Percentiles rank a stretch among this genome's conserved stretches.
Evolutionary conservation across 331 rosid genomes (phyloP).

Genomic region (Stylosanthes scabra): DNA sequence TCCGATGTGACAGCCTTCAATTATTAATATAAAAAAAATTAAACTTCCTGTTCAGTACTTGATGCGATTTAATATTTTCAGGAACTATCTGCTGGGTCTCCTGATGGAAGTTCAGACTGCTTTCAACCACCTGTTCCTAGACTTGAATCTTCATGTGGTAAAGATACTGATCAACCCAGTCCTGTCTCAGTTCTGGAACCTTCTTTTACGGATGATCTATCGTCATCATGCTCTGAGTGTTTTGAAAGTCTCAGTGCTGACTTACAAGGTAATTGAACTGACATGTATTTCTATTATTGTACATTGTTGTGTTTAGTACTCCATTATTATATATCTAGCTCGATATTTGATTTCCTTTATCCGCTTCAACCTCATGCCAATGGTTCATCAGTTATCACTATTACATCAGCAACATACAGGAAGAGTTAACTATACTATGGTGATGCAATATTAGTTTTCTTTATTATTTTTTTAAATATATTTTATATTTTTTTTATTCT

Average conservation of each 20-base stretch:
- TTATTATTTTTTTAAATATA: neutral
- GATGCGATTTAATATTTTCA: constrained; percentile 53
- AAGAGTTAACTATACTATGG: constrained; percentile 9
- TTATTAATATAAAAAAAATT: constrained; percentile 4
- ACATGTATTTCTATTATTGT: constrained; percentile 31
- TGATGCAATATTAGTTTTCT: constrained; percentile 4
- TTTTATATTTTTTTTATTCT: constrained; percentile 11
- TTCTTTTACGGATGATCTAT: constrained; percentile 75
- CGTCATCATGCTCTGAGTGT: constrained; percentile 92
- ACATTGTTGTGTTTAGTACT: constrained; percentile 2
- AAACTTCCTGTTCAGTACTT: constrained; percentile 37
- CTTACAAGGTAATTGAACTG: constrained; percentile 72
- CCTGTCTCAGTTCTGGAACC: constrained; percentile 93
- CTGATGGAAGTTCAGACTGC: constrained; percentile 52
- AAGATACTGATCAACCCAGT: constrained; percentile 97
- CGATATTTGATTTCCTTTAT: constrained; percentile 23
- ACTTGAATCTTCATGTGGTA: constrained; percentile 62
- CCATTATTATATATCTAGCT: neutral
- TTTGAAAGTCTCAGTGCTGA: constrained; percentile 87
- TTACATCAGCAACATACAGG: constrained; percentile 19
- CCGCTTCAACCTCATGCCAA: neutral
- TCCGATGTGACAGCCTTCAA: constrained; percentile 25
- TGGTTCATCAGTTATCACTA: neutral
- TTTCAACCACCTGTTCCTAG: constrained; percentile 49
- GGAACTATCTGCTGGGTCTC: constrained; percentile 54